Evolutionary conservation across 1,139 yeast species (phyloP).

Genomic region (Pichia norvegensis): DNA sequence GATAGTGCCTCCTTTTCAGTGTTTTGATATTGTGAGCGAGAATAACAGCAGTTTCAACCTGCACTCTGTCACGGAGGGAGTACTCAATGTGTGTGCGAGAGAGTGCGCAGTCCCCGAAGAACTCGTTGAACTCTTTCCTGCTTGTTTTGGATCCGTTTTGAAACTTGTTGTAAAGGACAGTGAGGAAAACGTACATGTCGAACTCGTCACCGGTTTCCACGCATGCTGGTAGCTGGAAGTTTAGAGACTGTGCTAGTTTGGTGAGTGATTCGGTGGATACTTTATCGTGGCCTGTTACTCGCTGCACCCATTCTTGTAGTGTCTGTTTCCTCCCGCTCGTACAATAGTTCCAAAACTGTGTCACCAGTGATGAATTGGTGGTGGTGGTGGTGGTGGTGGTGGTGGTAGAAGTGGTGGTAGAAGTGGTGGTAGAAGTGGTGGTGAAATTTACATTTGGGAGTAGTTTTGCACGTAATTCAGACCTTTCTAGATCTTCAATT

Average conservation of each 20-base stretch:
- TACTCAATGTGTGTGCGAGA: slow-evolving; percentile 6
- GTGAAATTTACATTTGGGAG: not conserved
- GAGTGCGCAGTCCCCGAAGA: slow-evolving; percentile 13
- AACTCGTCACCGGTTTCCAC: not conserved
- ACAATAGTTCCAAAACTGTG: not conserved
- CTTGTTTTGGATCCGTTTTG: not conserved
- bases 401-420: not conserved
- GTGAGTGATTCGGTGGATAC: not conserved
- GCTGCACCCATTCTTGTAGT: not conserved
- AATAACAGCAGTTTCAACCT: slow-evolving; percentile 23
- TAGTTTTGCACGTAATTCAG: not conserved
- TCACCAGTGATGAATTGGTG: not conserved
- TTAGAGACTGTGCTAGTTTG: not conserved
- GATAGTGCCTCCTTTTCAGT: slow-evolving; percentile 19
- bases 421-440: too few relatives aligned
- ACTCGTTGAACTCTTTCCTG: slow-evolving; percentile 8
- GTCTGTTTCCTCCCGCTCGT: not conserved
- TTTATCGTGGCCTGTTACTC: not conserved
- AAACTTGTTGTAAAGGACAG: not conserved
- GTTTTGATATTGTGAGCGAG: slow-evolving; percentile 17
- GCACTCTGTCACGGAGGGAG: slow-evolving; percentile 11
- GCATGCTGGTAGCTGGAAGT: not conserved
- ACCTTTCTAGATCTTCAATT: not conserved
- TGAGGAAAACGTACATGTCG: not conserved
- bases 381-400: not conserved